phyloP scores from a whole-genome alignment of 1,139 yeast species.

The Yamadazyma oceani region DNA sequence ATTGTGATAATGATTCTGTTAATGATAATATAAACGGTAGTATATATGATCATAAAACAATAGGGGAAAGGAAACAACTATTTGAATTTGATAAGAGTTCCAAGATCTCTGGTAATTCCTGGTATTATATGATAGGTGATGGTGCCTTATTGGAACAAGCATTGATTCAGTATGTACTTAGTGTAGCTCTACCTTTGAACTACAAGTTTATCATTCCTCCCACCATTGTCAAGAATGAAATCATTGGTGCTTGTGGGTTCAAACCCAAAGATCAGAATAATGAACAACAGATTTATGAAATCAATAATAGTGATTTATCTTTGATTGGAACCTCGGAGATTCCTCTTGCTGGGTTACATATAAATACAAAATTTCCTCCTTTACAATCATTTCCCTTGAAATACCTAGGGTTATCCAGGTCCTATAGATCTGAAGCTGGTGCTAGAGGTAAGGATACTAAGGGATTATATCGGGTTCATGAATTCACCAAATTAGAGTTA shows the following conservation, averaged over 20 bases:
- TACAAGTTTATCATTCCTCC: constrained; percentile 81
- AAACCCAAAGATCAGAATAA: constrained; percentile 88
- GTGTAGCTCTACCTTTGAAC: constrained; percentile 64
- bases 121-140: constrained; percentile 83
- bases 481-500: constrained; percentile 94
- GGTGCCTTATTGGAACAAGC: constrained; percentile 94
- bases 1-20: constrained; percentile 30
- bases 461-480: constrained; percentile 94
- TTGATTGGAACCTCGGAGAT: constrained; percentile 96
- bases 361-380: constrained; percentile 25
- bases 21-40: constrained; percentile 49
- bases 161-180: constrained; percentile 72
- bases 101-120: constrained; percentile 77
- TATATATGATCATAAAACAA: constrained; percentile 59
- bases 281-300: constrained; percentile 80
- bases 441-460: constrained; percentile 91
- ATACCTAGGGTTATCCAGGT: constrained; percentile 80
- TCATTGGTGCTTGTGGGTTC: constrained; percentile 90
- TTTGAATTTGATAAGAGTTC: constrained; percentile 75
- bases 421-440: constrained; percentile 96
- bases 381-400: constrained; percentile 47
- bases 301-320: constrained; percentile 55
- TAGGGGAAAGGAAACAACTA: constrained; percentile 61
- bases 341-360: constrained; percentile 75
- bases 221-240: constrained; percentile 73